These are phyloP conservation scores for Phytophthora syringae DNA, from an alignment of 352 stramenopile genomes.

Conservation along the genomic window DNA sequence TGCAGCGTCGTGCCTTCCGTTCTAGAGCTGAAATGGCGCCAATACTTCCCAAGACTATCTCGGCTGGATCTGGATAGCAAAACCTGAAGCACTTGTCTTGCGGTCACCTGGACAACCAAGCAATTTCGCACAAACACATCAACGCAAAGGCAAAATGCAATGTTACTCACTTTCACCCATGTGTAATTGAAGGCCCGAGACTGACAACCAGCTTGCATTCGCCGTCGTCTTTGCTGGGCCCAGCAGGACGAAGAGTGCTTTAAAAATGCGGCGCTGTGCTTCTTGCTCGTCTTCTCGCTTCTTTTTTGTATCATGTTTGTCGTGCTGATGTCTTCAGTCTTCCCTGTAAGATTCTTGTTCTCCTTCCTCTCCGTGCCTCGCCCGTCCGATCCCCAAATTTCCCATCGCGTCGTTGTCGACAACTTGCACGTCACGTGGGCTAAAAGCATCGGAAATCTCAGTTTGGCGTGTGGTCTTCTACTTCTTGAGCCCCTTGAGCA, in stretches of 20 bases:
- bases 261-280: slow-evolving; percentile 39
- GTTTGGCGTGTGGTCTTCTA: slow-evolving; percentile 40
- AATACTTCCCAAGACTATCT: slow-evolving; percentile 53
- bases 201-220: slow-evolving; percentile 13
- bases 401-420: slow-evolving; percentile 30
- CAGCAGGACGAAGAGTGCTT: slow-evolving; percentile 25
- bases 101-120: no score
- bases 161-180: slow-evolving; percentile 44
- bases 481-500: slow-evolving; percentile 91
- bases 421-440: slow-evolving; percentile 20
- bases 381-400: slow-evolving; percentile 15
- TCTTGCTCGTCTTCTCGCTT: slow-evolving; percentile 34
- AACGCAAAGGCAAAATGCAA: slow-evolving; percentile 40
- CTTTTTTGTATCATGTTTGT: slow-evolving; percentile 37
- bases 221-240: slow-evolving; percentile 18
- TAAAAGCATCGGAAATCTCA: slow-evolving; percentile 20
- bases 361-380: slow-evolving; percentile 30
- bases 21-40: slow-evolving; percentile 55
- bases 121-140: slow-evolving; percentile 16
- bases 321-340: slow-evolving; percentile 46
- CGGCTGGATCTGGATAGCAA: no score
- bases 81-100: no score
- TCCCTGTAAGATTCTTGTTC: slow-evolving; percentile 41
- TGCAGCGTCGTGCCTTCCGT: slow-evolving; percentile 56
- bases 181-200: slow-evolving; percentile 18